Conservation (phyloP, 495 filamentous ascomycete species). For the Oleoguttula mirabilis region DNA sequence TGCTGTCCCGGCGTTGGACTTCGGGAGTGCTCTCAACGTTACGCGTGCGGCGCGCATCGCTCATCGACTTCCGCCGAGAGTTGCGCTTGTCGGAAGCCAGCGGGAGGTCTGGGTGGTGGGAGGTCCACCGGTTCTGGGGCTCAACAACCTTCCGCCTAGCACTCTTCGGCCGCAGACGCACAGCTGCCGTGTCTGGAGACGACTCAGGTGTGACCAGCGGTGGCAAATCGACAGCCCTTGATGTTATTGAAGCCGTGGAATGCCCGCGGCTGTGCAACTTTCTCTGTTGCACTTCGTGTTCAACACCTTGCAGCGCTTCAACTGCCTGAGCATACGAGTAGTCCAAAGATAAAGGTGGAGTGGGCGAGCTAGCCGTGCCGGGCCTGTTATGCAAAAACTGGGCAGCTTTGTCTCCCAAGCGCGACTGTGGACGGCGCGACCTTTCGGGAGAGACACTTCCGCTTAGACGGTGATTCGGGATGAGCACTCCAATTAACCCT, state of each 20-base stretch:
- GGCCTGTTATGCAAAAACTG: background rate
- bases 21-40: slow-evolving; percentile 1
- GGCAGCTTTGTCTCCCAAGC: background rate
- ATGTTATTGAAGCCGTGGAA: slow-evolving; percentile 1
- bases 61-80: slow-evolving; percentile 17
- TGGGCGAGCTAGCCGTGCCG: slow-evolving; percentile 1
- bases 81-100: slow-evolving; percentile 19
- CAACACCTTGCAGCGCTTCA: slow-evolving; percentile 11
- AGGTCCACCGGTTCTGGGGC: slow-evolving; percentile 4
- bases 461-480: too few relatives aligned
- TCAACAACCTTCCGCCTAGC: slow-evolving; percentile 1
- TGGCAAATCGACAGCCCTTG: background rate
- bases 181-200: background rate
- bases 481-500: too few relatives aligned
- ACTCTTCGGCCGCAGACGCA: slow-evolving; percentile 7
- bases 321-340: slow-evolving; percentile 20
- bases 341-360: slow-evolving; percentile 13
- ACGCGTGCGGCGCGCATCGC: slow-evolving; percentile 11
- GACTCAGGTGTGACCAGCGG: background rate
- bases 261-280: background rate
- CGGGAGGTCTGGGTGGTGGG: slow-evolving; percentile 29
- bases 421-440: background rate
- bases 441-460: slow-evolving; percentile 8
- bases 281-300: slow-evolving; percentile 5
- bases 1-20: slow-evolving; percentile 45